These are phyloP conservation scores for Colletotrichum shisoi DNA, from an alignment of 2,329 filamentous ascomycete genomes.

Conservation along the genomic window DNA sequence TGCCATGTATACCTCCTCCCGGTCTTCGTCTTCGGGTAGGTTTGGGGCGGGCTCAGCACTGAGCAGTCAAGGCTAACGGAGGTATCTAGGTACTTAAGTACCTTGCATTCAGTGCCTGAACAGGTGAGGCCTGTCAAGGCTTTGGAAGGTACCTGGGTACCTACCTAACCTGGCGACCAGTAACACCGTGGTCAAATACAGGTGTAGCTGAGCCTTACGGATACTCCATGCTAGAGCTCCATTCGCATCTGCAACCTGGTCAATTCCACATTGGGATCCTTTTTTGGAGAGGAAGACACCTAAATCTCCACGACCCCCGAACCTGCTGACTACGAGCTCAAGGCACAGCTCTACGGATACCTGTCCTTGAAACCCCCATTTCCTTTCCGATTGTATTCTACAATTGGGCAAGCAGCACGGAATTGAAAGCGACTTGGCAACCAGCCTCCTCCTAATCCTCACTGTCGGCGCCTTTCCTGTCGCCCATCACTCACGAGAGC, in stretches of 20 bases:
- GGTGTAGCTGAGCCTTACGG: background rate
- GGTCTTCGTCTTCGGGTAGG: background rate
- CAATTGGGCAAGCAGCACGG: background rate
- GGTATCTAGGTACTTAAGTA: no score
- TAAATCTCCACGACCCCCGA: slow-evolving; percentile 16
- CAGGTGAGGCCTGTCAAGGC: no score
- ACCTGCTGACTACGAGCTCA: slow-evolving; percentile 15
- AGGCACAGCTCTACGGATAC: slow-evolving; percentile 14
- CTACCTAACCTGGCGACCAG: background rate
- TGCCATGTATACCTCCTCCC: background rate
- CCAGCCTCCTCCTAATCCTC: background rate
- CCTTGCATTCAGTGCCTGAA: no score
- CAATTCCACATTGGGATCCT: slow-evolving; percentile 28
- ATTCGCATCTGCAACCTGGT: slow-evolving; percentile 38
- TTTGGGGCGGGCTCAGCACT: background rate
- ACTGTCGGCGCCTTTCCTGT: background rate
- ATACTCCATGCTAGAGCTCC: slow-evolving; percentile 13
- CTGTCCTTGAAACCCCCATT: background rate
- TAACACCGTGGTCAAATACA: background rate
- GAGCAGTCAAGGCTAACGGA: background rate
- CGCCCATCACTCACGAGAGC: slow-evolving; percentile 5
- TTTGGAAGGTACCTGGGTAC: background rate
- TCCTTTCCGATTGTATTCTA: background rate
- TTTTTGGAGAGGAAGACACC: slow-evolving; percentile 34
- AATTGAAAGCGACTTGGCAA: background rate